phyloP scores from a whole-genome alignment of 192 early-diverging fungal genomes.

The Podila epicladia region DNA sequence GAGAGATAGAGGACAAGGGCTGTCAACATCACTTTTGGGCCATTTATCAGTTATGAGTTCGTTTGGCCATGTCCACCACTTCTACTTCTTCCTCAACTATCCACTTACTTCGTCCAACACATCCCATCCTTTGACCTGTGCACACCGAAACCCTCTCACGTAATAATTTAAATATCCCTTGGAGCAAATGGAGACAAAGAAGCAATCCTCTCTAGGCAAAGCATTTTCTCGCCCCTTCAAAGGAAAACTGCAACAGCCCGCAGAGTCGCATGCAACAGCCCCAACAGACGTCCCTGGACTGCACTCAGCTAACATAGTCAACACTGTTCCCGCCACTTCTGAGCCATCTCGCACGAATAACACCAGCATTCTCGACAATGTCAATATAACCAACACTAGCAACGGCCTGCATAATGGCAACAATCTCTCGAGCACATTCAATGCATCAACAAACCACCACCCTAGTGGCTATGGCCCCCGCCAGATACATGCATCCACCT shows the following conservation, averaged over 20 bases:
- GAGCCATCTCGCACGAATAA: not conserved
- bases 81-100: no score
- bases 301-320: not conserved
- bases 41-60: no score
- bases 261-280: not conserved
- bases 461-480: no score
- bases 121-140: no score
- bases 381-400: not conserved
- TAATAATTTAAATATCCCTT: no score
- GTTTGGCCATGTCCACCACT: no score
- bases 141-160: no score
- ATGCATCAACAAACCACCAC: no score
- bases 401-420: not conserved
- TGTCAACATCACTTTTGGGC: no score
- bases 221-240: constrained; percentile 44
- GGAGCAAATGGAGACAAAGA: constrained; percentile 50
- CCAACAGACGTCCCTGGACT: not conserved
- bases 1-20: no score
- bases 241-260: constrained; percentile 7
- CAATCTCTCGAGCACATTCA: no score
- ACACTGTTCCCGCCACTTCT: not conserved
- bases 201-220: constrained; percentile 40
- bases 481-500: constrained; percentile 14
- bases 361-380: not conserved
- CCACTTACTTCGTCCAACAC: no score